Base-by-base conservation (phyloP, 257 asterid genomes). In the Gentiana dahurica region DNA sequence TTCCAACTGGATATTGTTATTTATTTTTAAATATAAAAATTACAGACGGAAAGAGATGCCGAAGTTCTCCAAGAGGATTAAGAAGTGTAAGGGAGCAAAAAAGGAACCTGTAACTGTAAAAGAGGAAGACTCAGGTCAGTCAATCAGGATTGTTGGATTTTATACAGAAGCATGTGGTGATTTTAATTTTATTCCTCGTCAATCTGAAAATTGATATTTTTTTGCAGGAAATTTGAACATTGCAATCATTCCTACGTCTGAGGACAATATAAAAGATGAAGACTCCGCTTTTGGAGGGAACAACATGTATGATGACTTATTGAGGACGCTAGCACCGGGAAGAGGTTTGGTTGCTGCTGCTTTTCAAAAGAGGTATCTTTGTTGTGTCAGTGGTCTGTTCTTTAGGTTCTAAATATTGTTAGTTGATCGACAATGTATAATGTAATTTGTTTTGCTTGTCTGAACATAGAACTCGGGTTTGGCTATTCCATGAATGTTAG, bases 241-340 rank as follows among this genome's bases (percentile, higher is more conserved):
- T 57, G 53, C 37, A 46, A 73, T 77, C 12, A 53, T 61, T 33
- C 24, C 24, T 15, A 77, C 63, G 63, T 68, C 65, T 12, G 86
- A 76, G 56, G 60, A 49, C 34, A 79, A 53, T 58, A 67, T 65
- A 54, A 77, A 58, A 73, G 73, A 51, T 8, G 70, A 63, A 61
- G 37, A 66, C 55, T 57, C 59, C 45, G 67, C 48, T 5, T 45
- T 51, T 50, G 58, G 62, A 60, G 83, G 75, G 65, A 76, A 74
- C 2, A 72, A 80, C 12, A 59, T 45, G 70, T 85, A 85, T 15
- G 89, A 89, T 47, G 69, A 74, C 58, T 76, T 89, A 75, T 65
- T 85, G 83, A 66, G 68, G 77, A 75, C 61, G 61, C 61, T 89
- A 64, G 85, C 87, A 54, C 69, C 85, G 8, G 62, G 59, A 15